Evolutionary conservation across 139 green algal genomes (phyloP), one percentile per base, ranked within the genome.

Genomic region (Volvox africanus): DNA sequence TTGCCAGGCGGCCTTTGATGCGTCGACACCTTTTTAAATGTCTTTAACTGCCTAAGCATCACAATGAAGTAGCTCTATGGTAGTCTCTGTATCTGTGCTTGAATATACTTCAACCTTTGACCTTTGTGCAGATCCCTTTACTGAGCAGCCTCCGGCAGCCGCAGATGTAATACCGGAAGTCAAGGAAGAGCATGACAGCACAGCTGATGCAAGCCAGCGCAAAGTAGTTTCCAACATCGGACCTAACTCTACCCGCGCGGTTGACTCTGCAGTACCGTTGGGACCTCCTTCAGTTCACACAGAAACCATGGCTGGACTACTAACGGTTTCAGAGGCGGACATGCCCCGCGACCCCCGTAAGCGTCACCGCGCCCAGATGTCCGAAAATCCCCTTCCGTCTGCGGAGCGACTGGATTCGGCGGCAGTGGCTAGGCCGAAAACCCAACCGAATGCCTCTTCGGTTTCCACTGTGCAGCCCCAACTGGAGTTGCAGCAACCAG

Each of bases 341-440:
- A 36, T 90, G 73, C 86, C 86, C 0, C n/a, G 73, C 0, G 86
- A 90, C 33, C 86, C 86, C 0, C 86, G 86, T 11, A 90, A 79
- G 82, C 55, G 82, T 28, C 82, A 88, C 61, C 30, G 14, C 20
- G 80, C 50, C 1, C 26, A 86, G 80, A n/a, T 30, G 24, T 16
- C 50, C 21, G 78, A 50, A 24, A 84, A 32, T 3, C 37, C 24
- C 78, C 20, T 44, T 26, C 71, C 71, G 2, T 79, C 71, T 30
- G 28, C 71, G 26, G 71, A 79, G 71, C 71, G 71, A 30, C 71
- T 36, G 71, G 68, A 69, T 26, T 22, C 21, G 19, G 18, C 75
- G 24, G 76, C 76, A 82, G 32, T 55, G 32, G 32, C 76, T 61
- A 20, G 17, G 14, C 35, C 71, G 14, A n/a, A 79, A 35, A 30